Conservation (phyloP, 1,284 basidiomycete genomes). For the Marasmius tenuissimus region DNA sequence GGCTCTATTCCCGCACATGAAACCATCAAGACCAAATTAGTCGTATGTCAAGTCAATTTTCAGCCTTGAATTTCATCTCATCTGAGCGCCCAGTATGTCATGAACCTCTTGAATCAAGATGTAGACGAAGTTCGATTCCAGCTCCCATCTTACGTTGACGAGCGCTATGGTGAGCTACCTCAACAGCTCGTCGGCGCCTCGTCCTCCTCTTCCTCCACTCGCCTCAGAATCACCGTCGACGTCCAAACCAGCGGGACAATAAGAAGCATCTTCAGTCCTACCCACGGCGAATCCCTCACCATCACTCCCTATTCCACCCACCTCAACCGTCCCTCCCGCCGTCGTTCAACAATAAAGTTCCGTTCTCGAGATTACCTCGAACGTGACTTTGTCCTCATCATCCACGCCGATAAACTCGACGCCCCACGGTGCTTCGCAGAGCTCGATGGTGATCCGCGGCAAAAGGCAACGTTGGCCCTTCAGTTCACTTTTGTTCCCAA, state of each 20-base stretch:
- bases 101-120: slow-evolving; percentile 44
- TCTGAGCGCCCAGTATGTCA: slow-evolving; percentile 28
- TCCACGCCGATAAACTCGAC: slow-evolving; percentile 46
- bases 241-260: slow-evolving; percentile 48
- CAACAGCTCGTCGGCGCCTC: slow-evolving; percentile 31
- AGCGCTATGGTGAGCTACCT: slow-evolving; percentile 50
- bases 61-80: not conserved
- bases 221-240: slow-evolving; percentile 40
- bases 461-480: slow-evolving; percentile 40
- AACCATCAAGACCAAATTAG: slow-evolving; percentile 39
- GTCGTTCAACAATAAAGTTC: slow-evolving; percentile 38
- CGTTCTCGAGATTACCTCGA: slow-evolving; percentile 38
- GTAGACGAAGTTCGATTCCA: slow-evolving; percentile 48
- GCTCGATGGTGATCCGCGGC: slow-evolving; percentile 25
- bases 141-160: slow-evolving; percentile 47
- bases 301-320: slow-evolving; percentile 32
- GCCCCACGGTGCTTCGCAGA: slow-evolving; percentile 56
- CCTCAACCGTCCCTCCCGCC: slow-evolving; percentile 32
- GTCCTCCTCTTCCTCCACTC: slow-evolving; percentile 29
- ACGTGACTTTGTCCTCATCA: slow-evolving; percentile 45
- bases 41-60: slow-evolving; percentile 31
- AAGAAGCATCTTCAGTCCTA: slow-evolving; percentile 36
- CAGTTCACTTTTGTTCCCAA: slow-evolving; percentile 54
- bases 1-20: slow-evolving; percentile 46
- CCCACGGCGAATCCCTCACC: slow-evolving; percentile 32